Percentiles rank a stretch among this genome's conserved stretches.
phyloP scores from a whole-genome alignment of 164 flowering plant genomes.

The Houttuynia cordata region DNA sequence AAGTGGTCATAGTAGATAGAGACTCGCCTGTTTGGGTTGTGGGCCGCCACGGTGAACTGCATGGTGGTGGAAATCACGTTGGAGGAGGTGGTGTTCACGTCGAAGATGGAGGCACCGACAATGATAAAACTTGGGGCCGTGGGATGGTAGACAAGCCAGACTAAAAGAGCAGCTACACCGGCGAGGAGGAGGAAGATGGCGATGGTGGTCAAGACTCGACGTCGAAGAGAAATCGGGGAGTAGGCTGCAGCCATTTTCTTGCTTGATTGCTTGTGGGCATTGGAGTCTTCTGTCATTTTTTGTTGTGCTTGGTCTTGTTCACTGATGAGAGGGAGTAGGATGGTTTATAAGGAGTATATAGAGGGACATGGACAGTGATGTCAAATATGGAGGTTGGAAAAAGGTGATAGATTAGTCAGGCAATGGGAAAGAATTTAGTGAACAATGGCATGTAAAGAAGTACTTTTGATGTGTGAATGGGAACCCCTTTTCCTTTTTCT shows the following conservation, averaged over 20 bases:
- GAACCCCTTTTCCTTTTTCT: neutral
- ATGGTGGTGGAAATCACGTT: constrained; percentile 32
- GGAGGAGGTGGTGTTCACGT: constrained; percentile 43
- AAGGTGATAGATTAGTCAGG: neutral
- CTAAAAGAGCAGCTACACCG: constrained; percentile 40
- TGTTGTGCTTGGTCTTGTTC: no score
- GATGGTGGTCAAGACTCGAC: constrained; percentile 14
- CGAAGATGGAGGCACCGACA: constrained; percentile 44
- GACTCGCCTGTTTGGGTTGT: constrained; percentile 64
- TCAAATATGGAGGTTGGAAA: neutral
- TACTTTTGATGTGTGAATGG: neutral
- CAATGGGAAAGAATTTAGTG: no score
- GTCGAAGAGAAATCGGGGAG: constrained; percentile 6
- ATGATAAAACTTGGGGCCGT: constrained; percentile 54
- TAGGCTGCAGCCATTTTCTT: neutral
- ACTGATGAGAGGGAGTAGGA: neutral
- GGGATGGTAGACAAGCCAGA: constrained; percentile 72
- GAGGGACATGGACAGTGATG: neutral
- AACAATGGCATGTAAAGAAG: neutral
- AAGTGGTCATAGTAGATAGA: constrained; percentile 51
- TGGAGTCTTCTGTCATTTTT: no score
- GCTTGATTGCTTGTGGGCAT: neutral
- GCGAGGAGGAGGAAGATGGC: constrained; percentile 35
- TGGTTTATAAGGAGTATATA: neutral
- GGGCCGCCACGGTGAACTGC: constrained; percentile 59